A percentile compares a stretch with the other conserved stretches of the same genome.
These are phyloP conservation scores for Fraxinus cuspidata DNA, from an alignment of 257 asterid species.

Conservation along the genomic window DNA sequence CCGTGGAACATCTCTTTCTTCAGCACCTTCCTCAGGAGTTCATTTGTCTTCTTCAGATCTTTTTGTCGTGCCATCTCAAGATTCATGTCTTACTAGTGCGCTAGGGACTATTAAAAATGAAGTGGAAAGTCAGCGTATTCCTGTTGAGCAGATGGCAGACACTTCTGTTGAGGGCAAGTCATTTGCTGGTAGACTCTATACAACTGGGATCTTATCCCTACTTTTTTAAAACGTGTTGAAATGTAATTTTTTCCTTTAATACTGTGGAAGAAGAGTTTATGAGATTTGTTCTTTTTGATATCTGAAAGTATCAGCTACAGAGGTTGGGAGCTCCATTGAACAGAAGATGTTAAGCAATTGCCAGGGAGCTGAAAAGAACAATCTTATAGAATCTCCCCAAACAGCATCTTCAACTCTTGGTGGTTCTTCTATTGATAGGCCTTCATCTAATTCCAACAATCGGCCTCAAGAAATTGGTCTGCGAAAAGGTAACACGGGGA, in stretches of 20 bases:
- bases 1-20: conserved; percentile 32
- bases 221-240: neutral
- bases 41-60: conserved; percentile 52
- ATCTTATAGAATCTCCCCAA: conserved; percentile 47
- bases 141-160: conserved; percentile 35
- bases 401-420: conserved; percentile 43
- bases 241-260: conserved; percentile 16
- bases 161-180: conserved; percentile 40
- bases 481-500: conserved; percentile 57
- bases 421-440: conserved; percentile 62
- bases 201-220: conserved; percentile 21
- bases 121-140: conserved; percentile 37
- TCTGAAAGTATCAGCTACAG: conserved; percentile 38
- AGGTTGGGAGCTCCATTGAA: conserved; percentile 38
- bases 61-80: conserved; percentile 49
- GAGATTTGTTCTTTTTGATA: conserved; percentile 25
- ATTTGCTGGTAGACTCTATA: conserved; percentile 41
- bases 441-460: conserved; percentile 71
- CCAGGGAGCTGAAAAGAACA: conserved; percentile 58
- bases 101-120: conserved; percentile 41
- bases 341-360: conserved; percentile 42
- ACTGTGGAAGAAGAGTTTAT: conserved; percentile 20
- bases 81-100: conserved; percentile 37
- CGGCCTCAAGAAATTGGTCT: conserved; percentile 62
- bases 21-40: conserved; percentile 44